Evolutionary conservation across 306 rosid genomes (phyloP).

Genomic region (Vigna hirtella): DNA sequence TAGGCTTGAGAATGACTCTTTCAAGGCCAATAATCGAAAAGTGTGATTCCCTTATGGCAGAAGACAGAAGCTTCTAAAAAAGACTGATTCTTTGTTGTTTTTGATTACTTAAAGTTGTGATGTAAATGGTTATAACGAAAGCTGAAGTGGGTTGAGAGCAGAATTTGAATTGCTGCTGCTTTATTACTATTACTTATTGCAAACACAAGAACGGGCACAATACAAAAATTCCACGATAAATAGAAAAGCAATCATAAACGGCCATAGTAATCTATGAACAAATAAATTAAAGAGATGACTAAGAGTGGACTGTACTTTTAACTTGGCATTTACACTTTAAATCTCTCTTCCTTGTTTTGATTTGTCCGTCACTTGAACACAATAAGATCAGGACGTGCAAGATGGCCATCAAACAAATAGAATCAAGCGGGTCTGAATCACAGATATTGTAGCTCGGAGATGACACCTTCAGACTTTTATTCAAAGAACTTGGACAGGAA

Average conservation of each 20-base stretch:
- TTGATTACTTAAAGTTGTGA: background rate
- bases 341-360: conserved; percentile 49
- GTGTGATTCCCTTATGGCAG: background rate
- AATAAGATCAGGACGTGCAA: conserved; percentile 58
- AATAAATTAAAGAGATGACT: conserved; percentile 51
- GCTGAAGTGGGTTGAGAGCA: conserved; percentile 18
- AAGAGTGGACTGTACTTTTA: conserved; percentile 47
- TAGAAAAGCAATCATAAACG: conserved; percentile 55
- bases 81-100: background rate
- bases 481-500: conserved; percentile 56
- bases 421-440: conserved; percentile 54
- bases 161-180: conserved; percentile 41
- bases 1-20: conserved; percentile 31
- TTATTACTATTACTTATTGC: conserved; percentile 49
- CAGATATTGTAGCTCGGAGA: conserved; percentile 38
- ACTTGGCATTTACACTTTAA: conserved; percentile 52
- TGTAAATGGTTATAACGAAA: conserved; percentile 1
- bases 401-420: conserved; percentile 60
- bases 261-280: conserved; percentile 51
- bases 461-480: conserved; percentile 63
- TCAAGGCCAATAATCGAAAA: background rate
- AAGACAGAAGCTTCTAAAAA: conserved; percentile 12
- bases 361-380: conserved; percentile 48
- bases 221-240: conserved; percentile 58
- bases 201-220: conserved; percentile 44